Percentiles rank a stretch among this genome's conserved stretches.
Conservation (phyloP, 805 yeast genomes). For the Candida ascalaphidarum region DNA sequence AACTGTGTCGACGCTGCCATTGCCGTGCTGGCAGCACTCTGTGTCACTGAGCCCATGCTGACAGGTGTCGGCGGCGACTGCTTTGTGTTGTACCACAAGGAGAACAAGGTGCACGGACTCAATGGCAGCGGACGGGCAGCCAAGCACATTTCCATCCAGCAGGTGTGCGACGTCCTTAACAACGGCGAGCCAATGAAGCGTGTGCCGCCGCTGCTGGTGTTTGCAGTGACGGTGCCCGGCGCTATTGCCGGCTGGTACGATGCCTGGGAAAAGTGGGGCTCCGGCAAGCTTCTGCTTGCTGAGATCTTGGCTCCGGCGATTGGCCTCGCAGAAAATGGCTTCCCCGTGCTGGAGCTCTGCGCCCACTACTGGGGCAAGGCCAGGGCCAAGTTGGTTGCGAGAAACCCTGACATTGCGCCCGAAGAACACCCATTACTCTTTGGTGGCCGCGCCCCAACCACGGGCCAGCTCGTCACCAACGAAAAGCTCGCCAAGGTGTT, state of each 20-base stretch:
- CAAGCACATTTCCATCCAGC: slow-evolving; percentile 36
- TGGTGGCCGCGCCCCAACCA: slow-evolving; percentile 33
- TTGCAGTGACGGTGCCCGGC: slow-evolving; percentile 68
- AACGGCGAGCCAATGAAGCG: slow-evolving; percentile 37
- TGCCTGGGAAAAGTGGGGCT: slow-evolving; percentile 62
- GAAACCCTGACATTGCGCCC: slow-evolving; percentile 23
- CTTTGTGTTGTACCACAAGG: slow-evolving; percentile 49
- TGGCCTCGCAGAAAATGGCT: slow-evolving; percentile 61
- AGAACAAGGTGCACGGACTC: slow-evolving; percentile 50
- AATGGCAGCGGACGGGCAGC: slow-evolving; percentile 77
- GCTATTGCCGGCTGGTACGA: slow-evolving; percentile 77
- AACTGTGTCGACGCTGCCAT: slow-evolving; percentile 62
- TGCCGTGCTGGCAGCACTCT: slow-evolving; percentile 48
- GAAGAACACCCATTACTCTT: slow-evolving; percentile 26
- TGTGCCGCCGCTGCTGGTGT: slow-evolving; percentile 44
- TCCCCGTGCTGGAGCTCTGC: slow-evolving; percentile 56
- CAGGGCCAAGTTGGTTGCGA: slow-evolving; percentile 27
- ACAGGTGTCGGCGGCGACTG: slow-evolving; percentile 66
- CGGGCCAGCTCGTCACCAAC: slow-evolving; percentile 53
- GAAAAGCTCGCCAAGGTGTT: slow-evolving; percentile 44
- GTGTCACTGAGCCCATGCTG: slow-evolving; percentile 50
- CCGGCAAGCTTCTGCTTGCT: slow-evolving; percentile 50
- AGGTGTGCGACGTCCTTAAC: slow-evolving; percentile 30
- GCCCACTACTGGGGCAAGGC: slow-evolving; percentile 34
- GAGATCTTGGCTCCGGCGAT: slow-evolving; percentile 60